These are phyloP conservation scores for Lagenaria siceraria DNA, from an alignment of 306 rosid genomes.

Conservation along the genomic window DNA sequence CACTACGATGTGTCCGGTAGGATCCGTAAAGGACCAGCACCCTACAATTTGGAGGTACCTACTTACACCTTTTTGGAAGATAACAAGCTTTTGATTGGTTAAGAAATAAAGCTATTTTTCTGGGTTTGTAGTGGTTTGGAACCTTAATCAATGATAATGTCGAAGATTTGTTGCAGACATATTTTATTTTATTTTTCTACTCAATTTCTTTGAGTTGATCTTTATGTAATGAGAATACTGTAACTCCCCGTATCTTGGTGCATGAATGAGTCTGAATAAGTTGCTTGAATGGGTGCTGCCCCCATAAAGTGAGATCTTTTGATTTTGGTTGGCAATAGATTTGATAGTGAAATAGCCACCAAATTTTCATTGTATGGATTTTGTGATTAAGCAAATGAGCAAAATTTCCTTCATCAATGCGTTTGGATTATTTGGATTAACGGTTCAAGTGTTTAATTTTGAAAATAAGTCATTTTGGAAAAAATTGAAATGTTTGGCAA, in stretches of 20 bases:
- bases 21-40: constrained; percentile 85
- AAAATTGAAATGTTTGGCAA: no score
- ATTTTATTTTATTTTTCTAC: constrained; percentile 9
- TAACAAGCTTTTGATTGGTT: constrained; percentile 62
- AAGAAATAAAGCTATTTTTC: constrained; percentile 12
- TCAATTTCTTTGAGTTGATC: constrained; percentile 13
- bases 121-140: background rate
- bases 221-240: background rate
- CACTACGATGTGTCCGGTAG: constrained; percentile 81
- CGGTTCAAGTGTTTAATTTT: no score
- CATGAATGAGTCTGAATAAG: constrained; percentile 1
- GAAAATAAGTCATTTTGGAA: no score
- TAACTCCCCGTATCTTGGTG: background rate
- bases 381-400: no score
- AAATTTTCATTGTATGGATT: no score
- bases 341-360: no score
- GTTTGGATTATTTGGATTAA: no score
- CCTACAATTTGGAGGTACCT: constrained; percentile 83
- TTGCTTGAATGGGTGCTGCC: background rate
- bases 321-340: no score
- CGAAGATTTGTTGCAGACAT: constrained; percentile 32
- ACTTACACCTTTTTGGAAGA: constrained; percentile 59
- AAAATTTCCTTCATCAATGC: background rate
- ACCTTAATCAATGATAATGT: constrained; percentile 24
- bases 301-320: background rate